Conservation (phyloP, 192 early-diverging fungal species). For the Coemansia aciculifera region DNA sequence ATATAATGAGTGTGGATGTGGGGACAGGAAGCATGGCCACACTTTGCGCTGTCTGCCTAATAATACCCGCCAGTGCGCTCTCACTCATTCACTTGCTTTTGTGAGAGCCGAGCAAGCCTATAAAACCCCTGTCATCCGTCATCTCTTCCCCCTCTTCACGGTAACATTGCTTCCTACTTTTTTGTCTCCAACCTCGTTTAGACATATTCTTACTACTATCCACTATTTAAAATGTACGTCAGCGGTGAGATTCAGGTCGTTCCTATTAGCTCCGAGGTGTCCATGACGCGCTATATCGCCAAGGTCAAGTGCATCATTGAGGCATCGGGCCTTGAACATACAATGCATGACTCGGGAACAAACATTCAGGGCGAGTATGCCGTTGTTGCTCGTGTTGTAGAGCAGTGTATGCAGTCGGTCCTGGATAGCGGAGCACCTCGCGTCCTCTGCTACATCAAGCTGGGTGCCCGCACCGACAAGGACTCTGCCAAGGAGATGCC, state of each 20-base stretch:
- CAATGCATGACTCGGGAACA: conserved; percentile 53
- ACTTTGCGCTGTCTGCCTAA: neutral
- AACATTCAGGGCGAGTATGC: conserved; percentile 53
- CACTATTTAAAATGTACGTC: conserved; percentile 29
- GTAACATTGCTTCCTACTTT: neutral
- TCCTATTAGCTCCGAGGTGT: conserved; percentile 34
- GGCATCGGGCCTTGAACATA: conserved; percentile 43
- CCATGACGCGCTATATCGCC: conserved; percentile 47
- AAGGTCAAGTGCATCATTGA: conserved; percentile 40
- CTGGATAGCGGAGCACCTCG: conserved; percentile 46
- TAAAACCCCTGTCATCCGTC: neutral
- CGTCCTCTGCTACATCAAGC: conserved; percentile 48
- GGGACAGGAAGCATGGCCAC: neutral
- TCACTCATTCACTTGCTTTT: neutral
- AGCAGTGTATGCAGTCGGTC: conserved; percentile 49
- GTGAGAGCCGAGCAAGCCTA: neutral
- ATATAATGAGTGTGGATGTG: neutral
- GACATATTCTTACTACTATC: neutral
- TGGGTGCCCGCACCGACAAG: conserved; percentile 50
- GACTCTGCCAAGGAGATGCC: conserved; percentile 28
- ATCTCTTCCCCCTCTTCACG: neutral
- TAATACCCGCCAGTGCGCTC: neutral
- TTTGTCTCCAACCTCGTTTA: neutral
- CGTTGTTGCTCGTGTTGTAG: conserved; percentile 28
- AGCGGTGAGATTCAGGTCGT: conserved; percentile 52